These are phyloP conservation scores for Solanum ossicruentum DNA, from an alignment of 257 asterid genomes.

Conservation along the genomic window DNA sequence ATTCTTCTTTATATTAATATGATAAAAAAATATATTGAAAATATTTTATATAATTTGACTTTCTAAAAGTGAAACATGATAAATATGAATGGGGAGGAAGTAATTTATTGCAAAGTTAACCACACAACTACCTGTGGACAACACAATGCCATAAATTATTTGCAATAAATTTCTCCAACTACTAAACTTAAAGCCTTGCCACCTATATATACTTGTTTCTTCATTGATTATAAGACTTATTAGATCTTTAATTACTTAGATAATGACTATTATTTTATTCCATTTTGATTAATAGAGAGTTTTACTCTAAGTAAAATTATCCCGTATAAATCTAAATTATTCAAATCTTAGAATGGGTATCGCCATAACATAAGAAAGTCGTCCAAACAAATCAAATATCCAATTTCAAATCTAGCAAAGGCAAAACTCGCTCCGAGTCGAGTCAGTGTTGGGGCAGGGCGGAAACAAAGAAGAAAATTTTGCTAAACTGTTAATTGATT, in stretches of 20 bases:
- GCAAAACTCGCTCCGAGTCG: no score
- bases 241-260: background rate
- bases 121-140: background rate
- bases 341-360: fast-evolving
- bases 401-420: no score
- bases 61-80: no score
- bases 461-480: no score
- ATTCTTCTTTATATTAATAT: no score
- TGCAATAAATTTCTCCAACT: background rate
- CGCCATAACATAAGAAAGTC: no score
- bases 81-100: no score
- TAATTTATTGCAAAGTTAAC: background rate
- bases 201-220: background rate
- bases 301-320: background rate
- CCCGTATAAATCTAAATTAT: fast-evolving
- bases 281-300: background rate
- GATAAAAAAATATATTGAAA: no score
- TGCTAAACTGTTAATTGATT: no score
- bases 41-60: no score
- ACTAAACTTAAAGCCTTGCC: background rate
- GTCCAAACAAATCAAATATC: no score
- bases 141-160: background rate
- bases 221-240: background rate
- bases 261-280: background rate
- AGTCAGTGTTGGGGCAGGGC: no score